These are phyloP conservation scores for Cordyceps fumosorosea DNA, from an alignment of 2,329 filamentous ascomycete genomes.

Conservation along the genomic window DNA sequence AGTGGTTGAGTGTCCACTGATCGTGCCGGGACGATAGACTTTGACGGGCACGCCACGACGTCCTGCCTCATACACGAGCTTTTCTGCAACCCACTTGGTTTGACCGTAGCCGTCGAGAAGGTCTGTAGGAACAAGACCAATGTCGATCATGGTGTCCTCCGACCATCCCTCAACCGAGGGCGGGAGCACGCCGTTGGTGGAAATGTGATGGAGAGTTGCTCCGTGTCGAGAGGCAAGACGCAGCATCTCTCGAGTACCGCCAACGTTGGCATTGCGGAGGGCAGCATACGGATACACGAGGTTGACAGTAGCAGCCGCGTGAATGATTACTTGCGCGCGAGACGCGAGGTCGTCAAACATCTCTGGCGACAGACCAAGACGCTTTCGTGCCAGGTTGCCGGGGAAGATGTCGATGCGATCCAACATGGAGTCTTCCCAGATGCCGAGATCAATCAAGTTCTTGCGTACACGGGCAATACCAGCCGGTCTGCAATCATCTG, in stretches of 20 bases:
- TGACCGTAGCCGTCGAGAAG: constrained; percentile 70
- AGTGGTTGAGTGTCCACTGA: constrained; percentile 68
- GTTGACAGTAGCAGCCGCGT: constrained; percentile 73
- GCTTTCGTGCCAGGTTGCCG: constrained; percentile 63
- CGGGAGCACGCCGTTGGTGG: constrained; percentile 73
- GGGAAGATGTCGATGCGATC: constrained; percentile 71
- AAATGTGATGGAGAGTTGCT: constrained; percentile 71
- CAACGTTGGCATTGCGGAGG: constrained; percentile 66
- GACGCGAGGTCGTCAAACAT: constrained; percentile 58
- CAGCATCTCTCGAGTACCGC: constrained; percentile 70
- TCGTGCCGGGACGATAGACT: constrained; percentile 68
- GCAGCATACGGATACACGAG: constrained; percentile 77
- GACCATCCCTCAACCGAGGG: constrained; percentile 64
- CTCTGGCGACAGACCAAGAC: constrained; percentile 60
- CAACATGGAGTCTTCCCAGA: constrained; percentile 72
- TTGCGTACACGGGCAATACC: constrained; percentile 67
- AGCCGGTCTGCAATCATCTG: constrained; percentile 55
- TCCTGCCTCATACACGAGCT: constrained; percentile 63
- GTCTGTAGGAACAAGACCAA: constrained; percentile 62
- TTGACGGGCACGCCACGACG: constrained; percentile 62
- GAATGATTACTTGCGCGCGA: constrained; percentile 66
- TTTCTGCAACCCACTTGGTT: constrained; percentile 76
- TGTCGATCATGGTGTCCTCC: constrained; percentile 59
- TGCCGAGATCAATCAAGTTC: constrained; percentile 69
- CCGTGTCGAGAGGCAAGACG: constrained; percentile 61